Evolutionary conservation across 331 rosid genomes (phyloP).

Genomic region (Prunus yedoensis): DNA sequence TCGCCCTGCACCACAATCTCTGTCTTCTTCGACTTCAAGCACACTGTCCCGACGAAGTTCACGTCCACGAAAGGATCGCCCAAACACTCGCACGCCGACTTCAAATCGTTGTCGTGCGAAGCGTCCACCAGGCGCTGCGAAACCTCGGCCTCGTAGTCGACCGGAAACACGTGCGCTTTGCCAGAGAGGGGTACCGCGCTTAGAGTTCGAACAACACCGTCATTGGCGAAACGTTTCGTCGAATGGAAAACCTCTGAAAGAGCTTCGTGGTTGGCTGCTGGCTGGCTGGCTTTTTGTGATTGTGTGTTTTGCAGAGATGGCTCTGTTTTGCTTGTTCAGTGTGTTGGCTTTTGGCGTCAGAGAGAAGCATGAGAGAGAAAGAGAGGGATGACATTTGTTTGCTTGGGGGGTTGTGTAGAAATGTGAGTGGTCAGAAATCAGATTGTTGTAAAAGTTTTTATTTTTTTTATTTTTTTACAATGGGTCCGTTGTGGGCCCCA

Average conservation of each 20-base stretch:
- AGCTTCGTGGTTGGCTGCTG: neutral
- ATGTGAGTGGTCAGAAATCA: neutral
- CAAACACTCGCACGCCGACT: constrained; percentile 32
- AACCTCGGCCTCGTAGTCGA: constrained; percentile 43
- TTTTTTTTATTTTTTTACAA: neutral
- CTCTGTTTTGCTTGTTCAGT: neutral
- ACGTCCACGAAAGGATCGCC: constrained; percentile 47
- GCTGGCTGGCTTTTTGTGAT: neutral
- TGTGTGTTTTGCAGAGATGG: neutral
- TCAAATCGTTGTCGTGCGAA: constrained; percentile 30
- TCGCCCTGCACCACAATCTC: constrained; percentile 52
- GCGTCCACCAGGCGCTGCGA: constrained; percentile 60
- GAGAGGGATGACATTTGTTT: neutral
- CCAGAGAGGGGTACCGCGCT: constrained; percentile 10
- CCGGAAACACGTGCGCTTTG: constrained; percentile 45
- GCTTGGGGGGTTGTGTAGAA: neutral
- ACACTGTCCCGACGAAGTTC: constrained; percentile 61
- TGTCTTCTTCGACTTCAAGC: constrained; percentile 46
- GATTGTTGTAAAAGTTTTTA: neutral
- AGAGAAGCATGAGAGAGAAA: neutral
- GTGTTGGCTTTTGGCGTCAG: neutral
- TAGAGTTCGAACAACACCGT: constrained; percentile 34
- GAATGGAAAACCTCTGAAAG: neutral
- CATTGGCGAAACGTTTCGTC: constrained; percentile 18
- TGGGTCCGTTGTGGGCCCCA: no score